Evolutionary conservation across 192 early-diverging fungal species (phyloP).

Genomic region (Coemansia sp.): DNA sequence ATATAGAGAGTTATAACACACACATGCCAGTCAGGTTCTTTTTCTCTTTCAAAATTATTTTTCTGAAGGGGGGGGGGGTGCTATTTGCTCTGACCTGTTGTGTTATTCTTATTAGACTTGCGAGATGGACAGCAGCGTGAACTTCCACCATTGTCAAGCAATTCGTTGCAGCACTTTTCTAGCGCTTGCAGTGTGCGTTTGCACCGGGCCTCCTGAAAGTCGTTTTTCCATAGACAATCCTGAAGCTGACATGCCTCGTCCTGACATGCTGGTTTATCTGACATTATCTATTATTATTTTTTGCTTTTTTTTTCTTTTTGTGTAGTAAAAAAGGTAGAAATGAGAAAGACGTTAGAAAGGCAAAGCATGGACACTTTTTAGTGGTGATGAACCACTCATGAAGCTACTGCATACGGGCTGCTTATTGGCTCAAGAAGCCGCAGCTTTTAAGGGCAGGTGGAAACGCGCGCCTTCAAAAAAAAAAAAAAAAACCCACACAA

Average conservation of each 20-base stretch:
- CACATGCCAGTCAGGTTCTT: background rate
- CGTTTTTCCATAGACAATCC: constrained; percentile 45
- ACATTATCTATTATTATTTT: constrained; percentile 3
- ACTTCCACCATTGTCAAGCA: constrained; percentile 27
- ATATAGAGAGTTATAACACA: background rate
- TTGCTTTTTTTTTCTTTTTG: background rate
- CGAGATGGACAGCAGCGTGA: constrained; percentile 43
- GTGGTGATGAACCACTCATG: too few relatives aligned
- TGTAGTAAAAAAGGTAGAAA: background rate
- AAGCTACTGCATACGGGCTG: too few relatives aligned
- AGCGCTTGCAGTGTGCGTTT: constrained; percentile 26
- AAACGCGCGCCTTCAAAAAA: too few relatives aligned
- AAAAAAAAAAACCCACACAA: too few relatives aligned
- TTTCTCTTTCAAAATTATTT: background rate
- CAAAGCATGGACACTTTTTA: too few relatives aligned
- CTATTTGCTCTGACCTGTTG: background rate
- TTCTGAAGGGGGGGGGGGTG: background rate
- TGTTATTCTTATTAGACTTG: constrained; percentile 1
- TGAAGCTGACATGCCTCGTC: constrained; percentile 46
- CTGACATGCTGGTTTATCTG: constrained; percentile 42
- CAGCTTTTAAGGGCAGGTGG: too few relatives aligned
- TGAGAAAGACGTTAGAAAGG: background rate
- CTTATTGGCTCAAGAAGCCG: too few relatives aligned
- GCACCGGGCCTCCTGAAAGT: constrained; percentile 51
- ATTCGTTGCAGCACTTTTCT: constrained; percentile 37